Base-by-base conservation (phyloP, 2,329 filamentous ascomycete genomes). In the Aureobasidium uvarum region DNA sequence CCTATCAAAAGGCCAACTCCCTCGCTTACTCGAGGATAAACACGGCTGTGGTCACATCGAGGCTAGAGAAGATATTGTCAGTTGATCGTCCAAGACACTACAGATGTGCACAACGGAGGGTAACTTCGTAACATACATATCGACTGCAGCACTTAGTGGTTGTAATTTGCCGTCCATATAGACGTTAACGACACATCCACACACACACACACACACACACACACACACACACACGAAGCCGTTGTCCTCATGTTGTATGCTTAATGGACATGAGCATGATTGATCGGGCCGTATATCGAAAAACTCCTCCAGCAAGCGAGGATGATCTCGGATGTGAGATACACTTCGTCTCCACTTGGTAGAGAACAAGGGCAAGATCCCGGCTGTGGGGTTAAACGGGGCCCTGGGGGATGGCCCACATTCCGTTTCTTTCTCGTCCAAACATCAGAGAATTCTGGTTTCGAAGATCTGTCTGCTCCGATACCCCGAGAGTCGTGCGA, bases 341-440 rank as follows among this genome's bases (percentile, higher is more conserved):
- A 52, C n/a, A 23, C 50, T 54, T 45, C 16, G 39, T 58, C 23
- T 31, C 54, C 54, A 58, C 39, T 54, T 20, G 50, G 31, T 11
- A 38, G 13, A 18, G 18, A 14, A 45, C 25, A 41, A 43, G 52
- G 52, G 54, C 54, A 58, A 41, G 39, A 58, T 43, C 54, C 23
- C 39, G 54, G 25, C 7, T 58, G 54, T 58, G 54, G 54, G 54
- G 54, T 58, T 25, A 14, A n/a, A n/a, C 16, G 48, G 14, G 11
- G 46, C 25, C 45, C 54, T 58, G 54, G 54, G 28, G 54, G 54
- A 20, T 41, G 36, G 45, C 18, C 39, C 54, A 58, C 38, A 41
- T 41, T 18, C 54, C 54, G 54, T 28, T 58, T 45, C 39, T 33
- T 58, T 58, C 39, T 58, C 54, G 54, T 45, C 38, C n/a, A 28